Percentiles rank a stretch among this genome's conserved stretches.
phyloP scores from a whole-genome alignment of 495 filamentous ascomycete species.

The Tuber aestivum region DNA sequence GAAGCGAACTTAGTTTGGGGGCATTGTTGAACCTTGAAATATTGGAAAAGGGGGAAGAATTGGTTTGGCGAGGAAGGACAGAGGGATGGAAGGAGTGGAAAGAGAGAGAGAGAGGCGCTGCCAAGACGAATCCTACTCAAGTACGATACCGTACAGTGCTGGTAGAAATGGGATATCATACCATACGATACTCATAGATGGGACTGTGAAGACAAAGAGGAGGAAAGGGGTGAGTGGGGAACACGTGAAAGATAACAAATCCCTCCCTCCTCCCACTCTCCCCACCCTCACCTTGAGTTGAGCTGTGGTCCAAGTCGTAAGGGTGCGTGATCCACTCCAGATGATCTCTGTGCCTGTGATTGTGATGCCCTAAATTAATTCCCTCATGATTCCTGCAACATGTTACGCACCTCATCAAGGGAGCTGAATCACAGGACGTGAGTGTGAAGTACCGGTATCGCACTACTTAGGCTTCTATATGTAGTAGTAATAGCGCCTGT shows the following conservation, averaged over 20 bases:
- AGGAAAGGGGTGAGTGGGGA: neutral
- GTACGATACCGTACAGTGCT: no score
- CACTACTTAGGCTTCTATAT: neutral
- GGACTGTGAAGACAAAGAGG: neutral
- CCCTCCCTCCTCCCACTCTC: no score
- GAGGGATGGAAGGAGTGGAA: neutral
- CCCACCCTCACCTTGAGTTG: no score
- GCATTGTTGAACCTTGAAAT: neutral
- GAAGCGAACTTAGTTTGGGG: conserved; percentile 25
- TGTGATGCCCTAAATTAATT: neutral
- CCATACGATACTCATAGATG: no score
- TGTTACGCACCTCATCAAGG: neutral
- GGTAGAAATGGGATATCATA: neutral
- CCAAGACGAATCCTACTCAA: neutral
- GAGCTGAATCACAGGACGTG: neutral
- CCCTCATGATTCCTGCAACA: neutral
- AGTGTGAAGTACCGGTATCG: neutral
- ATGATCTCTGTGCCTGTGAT: neutral
- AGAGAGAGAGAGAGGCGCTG: neutral
- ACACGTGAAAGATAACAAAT: neutral
- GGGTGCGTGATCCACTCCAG: neutral
- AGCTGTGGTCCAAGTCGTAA: no score
- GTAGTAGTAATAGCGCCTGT: no score
- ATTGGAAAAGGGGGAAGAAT: neutral
- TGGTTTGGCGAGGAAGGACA: neutral